Conservation (phyloP, 2,329 filamentous ascomycete genomes). For the Harringtonia aguacate region DNA sequence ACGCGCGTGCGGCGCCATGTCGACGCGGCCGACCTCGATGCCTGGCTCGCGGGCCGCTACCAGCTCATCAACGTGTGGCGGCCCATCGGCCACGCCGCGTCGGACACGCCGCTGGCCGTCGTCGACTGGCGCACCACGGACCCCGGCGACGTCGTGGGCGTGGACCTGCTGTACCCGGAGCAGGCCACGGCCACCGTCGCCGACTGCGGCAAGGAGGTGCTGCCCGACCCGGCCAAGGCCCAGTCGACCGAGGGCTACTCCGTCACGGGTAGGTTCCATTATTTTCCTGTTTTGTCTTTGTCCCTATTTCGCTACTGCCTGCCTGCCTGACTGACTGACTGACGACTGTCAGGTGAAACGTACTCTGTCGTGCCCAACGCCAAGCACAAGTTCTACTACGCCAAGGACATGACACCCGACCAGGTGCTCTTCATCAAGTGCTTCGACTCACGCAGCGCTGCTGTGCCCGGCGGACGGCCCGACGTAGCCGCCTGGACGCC, state of each 20-base stretch:
- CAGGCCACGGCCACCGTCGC: constrained; percentile 28
- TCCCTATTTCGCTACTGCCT: not conserved
- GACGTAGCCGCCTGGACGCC: constrained; percentile 36
- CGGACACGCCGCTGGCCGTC: constrained; percentile 53
- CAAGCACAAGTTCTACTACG: constrained; percentile 51
- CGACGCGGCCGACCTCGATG: constrained; percentile 40
- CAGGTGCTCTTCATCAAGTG: constrained; percentile 40
- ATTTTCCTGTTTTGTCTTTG: no score
- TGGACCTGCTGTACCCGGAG: constrained; percentile 51
- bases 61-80: constrained; percentile 65
- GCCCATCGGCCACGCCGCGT: constrained; percentile 50
- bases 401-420: constrained; percentile 55
- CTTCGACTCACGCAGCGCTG: constrained; percentile 36
- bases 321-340: no score
- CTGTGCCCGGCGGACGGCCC: constrained; percentile 20
- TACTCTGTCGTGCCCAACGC: constrained; percentile 47
- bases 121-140: constrained; percentile 51
- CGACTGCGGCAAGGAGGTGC: constrained; percentile 46
- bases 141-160: constrained; percentile 47
- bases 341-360: no score
- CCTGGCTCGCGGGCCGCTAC: constrained; percentile 45
- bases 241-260: constrained; percentile 47
- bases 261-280: no score
- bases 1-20: constrained; percentile 52
- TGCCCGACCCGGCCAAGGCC: constrained; percentile 33